Evolutionary conservation across 257 asterid genomes (phyloP).

Genomic region (Henckelia pumila): DNA sequence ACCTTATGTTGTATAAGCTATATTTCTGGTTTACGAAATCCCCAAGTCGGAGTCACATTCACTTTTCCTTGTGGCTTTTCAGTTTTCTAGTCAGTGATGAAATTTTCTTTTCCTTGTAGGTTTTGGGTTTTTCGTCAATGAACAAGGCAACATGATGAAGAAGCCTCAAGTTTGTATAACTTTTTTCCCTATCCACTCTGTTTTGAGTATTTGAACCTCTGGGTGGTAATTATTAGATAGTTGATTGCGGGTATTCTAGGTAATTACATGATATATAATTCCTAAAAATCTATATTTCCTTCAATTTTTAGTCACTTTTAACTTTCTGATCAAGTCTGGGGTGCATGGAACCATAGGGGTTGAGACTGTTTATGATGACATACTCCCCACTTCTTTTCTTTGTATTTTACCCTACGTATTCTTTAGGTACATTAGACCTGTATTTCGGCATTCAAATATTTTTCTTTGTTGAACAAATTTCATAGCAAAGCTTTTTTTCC

Average conservation of each 20-base stretch:
- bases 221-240: constrained; percentile 3
- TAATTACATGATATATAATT: not conserved
- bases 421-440: not conserved
- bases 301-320: not conserved
- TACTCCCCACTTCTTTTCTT: constrained; percentile 2
- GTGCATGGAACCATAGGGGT: not conserved
- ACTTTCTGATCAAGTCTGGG: too few species aligned
- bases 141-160: constrained; percentile 72
- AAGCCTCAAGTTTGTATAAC: constrained; percentile 75
- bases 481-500: constrained; percentile 2
- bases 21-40: too few species aligned
- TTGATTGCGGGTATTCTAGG: not conserved
- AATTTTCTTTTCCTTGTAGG: constrained; percentile 43
- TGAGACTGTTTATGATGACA: constrained; percentile 2
- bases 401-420: constrained; percentile 2
- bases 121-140: constrained; percentile 76
- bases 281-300: not conserved
- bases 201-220: constrained; percentile 14
- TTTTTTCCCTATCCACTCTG: constrained; percentile 16
- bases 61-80: constrained; percentile 54
- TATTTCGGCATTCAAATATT: not conserved
- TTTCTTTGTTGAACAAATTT: not conserved
- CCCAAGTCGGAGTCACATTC: constrained; percentile 5
- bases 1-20: not conserved
- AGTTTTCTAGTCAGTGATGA: constrained; percentile 61